These are phyloP conservation scores for Petunia secreta DNA, from an alignment of 257 asterid genomes.

Conservation along the genomic window DNA sequence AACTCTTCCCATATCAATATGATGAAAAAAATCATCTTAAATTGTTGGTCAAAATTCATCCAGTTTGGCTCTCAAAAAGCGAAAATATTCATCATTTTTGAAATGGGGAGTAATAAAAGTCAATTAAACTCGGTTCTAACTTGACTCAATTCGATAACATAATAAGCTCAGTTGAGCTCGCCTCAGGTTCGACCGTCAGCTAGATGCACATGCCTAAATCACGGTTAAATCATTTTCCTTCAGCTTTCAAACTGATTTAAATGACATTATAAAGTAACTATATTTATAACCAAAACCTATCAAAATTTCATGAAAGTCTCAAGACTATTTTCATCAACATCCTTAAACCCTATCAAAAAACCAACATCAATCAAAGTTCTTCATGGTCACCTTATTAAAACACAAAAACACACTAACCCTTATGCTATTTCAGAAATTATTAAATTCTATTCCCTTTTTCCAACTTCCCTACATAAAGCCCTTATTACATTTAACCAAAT, in stretches of 20 bases:
- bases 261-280: background rate
- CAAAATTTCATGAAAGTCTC: conserved; percentile 28
- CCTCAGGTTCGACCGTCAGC: too few relatives aligned
- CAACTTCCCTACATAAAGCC: conserved; percentile 36
- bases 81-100: too few relatives aligned
- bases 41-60: too few relatives aligned
- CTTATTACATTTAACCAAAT: conserved; percentile 36
- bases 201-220: too few relatives aligned
- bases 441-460: conserved; percentile 32
- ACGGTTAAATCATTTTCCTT: background rate
- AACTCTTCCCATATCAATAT: too few relatives aligned
- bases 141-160: too few relatives aligned
- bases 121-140: too few relatives aligned
- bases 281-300: background rate
- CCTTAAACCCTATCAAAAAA: background rate
- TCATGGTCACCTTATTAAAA: conserved; percentile 41
- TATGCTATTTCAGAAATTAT: conserved; percentile 32
- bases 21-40: too few relatives aligned
- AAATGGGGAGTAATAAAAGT: too few relatives aligned
- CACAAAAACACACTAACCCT: conserved; percentile 33
- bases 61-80: too few relatives aligned
- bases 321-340: conserved; percentile 32
- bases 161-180: too few relatives aligned
- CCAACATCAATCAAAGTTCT: conserved; percentile 33
- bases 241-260: background rate